Evolutionary conservation across 495 filamentous ascomycete genomes (phyloP), one percentile per base, ranked within the genome.

Genomic region (Darksidea phi): DNA sequence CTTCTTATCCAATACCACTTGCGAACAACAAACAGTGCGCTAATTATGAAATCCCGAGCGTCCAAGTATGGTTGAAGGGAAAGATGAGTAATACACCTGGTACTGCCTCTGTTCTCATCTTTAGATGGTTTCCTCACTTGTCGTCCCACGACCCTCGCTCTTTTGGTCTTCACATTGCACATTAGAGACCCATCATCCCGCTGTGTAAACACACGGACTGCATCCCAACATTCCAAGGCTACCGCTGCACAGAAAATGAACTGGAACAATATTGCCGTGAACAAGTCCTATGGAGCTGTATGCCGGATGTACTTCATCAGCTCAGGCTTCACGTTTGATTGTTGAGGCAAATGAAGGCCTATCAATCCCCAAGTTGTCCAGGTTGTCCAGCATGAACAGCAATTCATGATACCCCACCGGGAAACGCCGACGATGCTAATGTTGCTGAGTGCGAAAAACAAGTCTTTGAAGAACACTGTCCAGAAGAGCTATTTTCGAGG

Each of bases 381-480:
- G 34, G 36, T 48, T 1, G 51, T 38, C 43, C 52, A 62, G 34
- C 59, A 62, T 15, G 51, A 45, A 48, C 50, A 62, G 13, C 51
- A 28, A 17, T 62, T 42, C 50, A 56, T 38, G 21, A 62, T 56
- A 0, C 59, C 52, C 51, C 51, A 62, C 41, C 49, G 59, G 6
- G 52, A 50, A 6, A 62, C 38, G 5, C 56, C 17, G 15, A 62
- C 23, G 15, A 55, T 20, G 13, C 13, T 17, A n/a, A 62, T 45
- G 49, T 41, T 51, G 15, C 11, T 25, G 8, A 57, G 28, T 18
- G 51, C 43, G 36, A 55, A 49, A 28, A 56, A 50, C 1, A 50
- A 11, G 45, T 62, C 59, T 20, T 62, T 61, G 24, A 13, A 54
- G 34, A 61, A 54, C 24, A 61, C 48, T n/a, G 43, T n/a, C 43